Evolutionary conservation across 2,329 filamentous ascomycete genomes (phyloP).

Genomic region (Aspergillus pseudoterreus): DNA sequence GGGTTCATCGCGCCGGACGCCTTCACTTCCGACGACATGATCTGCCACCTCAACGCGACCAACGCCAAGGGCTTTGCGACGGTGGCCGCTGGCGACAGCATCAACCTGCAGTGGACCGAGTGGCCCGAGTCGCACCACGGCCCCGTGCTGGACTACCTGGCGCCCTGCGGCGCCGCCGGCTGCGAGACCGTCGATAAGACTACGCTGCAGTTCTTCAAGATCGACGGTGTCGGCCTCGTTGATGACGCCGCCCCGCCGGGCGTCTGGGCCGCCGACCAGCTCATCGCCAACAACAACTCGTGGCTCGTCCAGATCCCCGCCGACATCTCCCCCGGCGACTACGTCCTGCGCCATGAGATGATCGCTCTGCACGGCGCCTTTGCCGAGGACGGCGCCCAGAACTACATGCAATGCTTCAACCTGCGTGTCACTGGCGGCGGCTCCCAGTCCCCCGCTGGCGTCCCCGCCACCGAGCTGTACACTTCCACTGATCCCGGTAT

Average conservation of each 20-base stretch:
- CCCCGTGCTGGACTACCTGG: not conserved
- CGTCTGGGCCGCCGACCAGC: not conserved
- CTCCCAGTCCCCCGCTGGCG: not conserved
- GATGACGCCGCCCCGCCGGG: not conserved
- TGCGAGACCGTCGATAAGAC: not conserved
- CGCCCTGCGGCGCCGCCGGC: not conserved
- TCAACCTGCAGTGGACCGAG: not conserved
- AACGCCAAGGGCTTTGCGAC: not conserved
- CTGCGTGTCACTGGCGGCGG: not conserved
- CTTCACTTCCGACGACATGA: not conserved
- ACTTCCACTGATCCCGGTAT: not conserved
- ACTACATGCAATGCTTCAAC: constrained; percentile 1
- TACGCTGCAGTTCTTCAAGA: constrained; percentile 1
- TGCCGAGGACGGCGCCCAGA: not conserved
- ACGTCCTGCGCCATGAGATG: constrained; percentile 1
- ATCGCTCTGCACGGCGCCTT: not conserved
- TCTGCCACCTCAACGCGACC: constrained; percentile 2
- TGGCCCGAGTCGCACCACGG: constrained; percentile 2
- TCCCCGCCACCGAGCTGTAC: not conserved
- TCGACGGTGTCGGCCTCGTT: not conserved
- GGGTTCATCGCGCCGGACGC: not conserved
- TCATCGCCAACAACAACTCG: constrained; percentile 2
- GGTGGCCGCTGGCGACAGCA: not conserved
- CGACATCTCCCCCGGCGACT: not conserved
- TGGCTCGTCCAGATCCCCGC: constrained; percentile 2